Percentiles rank a stretch among this genome's conserved stretches.
Conservation (phyloP, 83 land plant species). For the Larix sibirica region DNA sequence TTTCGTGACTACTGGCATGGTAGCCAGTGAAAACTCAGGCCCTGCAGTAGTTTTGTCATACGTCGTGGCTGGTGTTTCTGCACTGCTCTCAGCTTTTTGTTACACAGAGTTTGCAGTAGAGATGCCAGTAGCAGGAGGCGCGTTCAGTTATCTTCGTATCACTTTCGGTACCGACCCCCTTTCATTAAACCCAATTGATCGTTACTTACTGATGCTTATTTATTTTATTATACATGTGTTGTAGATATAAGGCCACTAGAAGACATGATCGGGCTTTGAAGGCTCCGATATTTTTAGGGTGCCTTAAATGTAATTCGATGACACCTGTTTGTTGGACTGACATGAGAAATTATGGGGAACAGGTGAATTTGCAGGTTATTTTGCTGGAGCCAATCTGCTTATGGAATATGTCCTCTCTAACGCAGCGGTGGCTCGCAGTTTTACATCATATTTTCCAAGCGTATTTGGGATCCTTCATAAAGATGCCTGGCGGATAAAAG, state of each 20-base stretch:
- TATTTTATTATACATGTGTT: no score
- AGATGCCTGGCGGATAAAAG: slow-evolving; percentile 61
- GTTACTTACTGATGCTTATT: background rate
- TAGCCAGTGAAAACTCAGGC: slow-evolving; percentile 49
- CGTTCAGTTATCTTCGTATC: slow-evolving; percentile 72
- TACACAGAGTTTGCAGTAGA: slow-evolving; percentile 87
- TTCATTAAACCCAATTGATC: background rate
- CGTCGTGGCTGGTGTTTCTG: slow-evolving; percentile 73
- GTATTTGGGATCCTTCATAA: slow-evolving; percentile 40
- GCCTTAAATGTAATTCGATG: background rate
- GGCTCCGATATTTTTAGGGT: background rate
- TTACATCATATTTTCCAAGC: slow-evolving; percentile 50
- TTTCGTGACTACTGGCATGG: slow-evolving; percentile 71
- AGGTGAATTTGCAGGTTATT: slow-evolving; percentile 85
- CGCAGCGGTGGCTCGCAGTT: slow-evolving; percentile 76
- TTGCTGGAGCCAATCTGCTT: slow-evolving; percentile 78
- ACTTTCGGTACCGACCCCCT: slow-evolving; percentile 53
- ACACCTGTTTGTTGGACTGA: background rate
- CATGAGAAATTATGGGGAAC: slow-evolving; percentile 8
- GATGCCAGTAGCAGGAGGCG: slow-evolving; percentile 81
- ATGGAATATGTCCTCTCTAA: slow-evolving; percentile 84
- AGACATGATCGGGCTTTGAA: no score
- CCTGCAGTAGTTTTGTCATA: slow-evolving; percentile 71
- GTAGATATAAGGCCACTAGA: no score
- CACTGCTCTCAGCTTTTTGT: slow-evolving; percentile 75